A percentile compares a stretch with the other conserved stretches of the same genome.
Conservation (phyloP, 2,329 filamentous ascomycete species). For the Diaporthe batatas region DNA sequence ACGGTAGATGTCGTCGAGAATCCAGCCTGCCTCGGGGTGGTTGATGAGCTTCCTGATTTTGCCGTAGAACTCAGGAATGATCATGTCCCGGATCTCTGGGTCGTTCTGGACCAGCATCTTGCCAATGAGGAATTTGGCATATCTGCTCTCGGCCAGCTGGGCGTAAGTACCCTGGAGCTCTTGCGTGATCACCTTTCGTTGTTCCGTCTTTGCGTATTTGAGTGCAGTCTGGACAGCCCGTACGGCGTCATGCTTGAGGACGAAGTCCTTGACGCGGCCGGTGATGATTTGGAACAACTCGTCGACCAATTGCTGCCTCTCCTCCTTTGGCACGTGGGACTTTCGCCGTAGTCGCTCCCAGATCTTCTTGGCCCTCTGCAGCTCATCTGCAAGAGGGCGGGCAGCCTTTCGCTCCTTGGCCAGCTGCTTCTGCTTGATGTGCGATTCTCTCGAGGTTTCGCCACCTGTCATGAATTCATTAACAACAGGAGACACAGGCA, state of each 20-base stretch:
- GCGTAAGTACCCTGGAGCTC: constrained; percentile 90
- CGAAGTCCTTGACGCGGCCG: constrained; percentile 92
- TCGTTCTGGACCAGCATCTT: constrained; percentile 96
- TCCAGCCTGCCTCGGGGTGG: constrained; percentile 97
- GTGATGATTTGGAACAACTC: constrained; percentile 94
- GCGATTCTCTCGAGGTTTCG: constrained; percentile 84
- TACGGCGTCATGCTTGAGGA: constrained; percentile 98
- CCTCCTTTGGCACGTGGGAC: constrained; percentile 90
- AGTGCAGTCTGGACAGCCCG: constrained; percentile 95
- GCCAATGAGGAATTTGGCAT: constrained; percentile 96
- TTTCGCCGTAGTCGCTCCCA: constrained; percentile 96
- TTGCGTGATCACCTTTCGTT: constrained; percentile 86
- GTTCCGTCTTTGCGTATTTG: constrained; percentile 90
- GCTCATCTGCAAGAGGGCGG: constrained; percentile 92
- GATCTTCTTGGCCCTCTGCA: constrained; percentile 92
- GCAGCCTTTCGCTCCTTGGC: constrained; percentile 89
- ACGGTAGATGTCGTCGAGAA: constrained; percentile 96
- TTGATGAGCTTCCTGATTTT: constrained; percentile 94
- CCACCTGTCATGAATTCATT: constrained; percentile 48
- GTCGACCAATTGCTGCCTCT: constrained; percentile 86
- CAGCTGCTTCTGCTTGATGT: constrained; percentile 92
- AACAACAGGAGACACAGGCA: not conserved
- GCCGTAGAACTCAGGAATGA: constrained; percentile 95
- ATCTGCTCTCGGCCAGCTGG: constrained; percentile 91
- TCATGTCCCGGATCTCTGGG: constrained; percentile 85